Evolutionary conservation across 495 filamentous ascomycete genomes (phyloP).

Genomic region (Trichoderma virens): DNA sequence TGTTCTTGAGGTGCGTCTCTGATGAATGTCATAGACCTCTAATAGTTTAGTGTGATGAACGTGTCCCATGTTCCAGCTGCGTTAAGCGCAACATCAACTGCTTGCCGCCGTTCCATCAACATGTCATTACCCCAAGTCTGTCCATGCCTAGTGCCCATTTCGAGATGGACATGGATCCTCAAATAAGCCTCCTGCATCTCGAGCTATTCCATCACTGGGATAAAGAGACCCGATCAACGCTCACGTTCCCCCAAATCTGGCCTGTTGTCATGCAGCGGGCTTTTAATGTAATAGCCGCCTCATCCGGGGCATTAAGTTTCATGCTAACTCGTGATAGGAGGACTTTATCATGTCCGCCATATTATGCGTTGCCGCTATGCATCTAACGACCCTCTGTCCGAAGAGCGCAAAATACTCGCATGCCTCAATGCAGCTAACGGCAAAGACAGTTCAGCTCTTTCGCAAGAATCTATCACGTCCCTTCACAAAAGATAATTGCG

Average conservation of each 20-base stretch:
- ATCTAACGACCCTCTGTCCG: constrained; percentile 11
- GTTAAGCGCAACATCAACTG: constrained; percentile 13
- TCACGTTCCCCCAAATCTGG: constrained; percentile 15
- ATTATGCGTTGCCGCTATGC: constrained; percentile 12
- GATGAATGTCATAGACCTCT: background rate
- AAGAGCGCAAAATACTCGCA: background rate
- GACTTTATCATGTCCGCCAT: constrained; percentile 13
- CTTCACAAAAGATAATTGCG: background rate
- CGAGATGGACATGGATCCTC: background rate
- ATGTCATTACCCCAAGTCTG: background rate
- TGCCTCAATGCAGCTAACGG: background rate
- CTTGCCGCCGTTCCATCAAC: background rate
- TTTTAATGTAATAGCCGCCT: constrained; percentile 11
- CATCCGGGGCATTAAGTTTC: background rate
- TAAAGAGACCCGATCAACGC: constrained; percentile 10
- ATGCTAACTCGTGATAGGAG: background rate
- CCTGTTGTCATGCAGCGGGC: constrained; percentile 12
- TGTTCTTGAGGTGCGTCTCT: background rate
- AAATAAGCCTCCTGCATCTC: constrained; percentile 13
- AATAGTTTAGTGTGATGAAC: constrained; percentile 13
- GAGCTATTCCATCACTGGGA: constrained; percentile 15
- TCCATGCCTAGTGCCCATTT: background rate
- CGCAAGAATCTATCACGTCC: background rate
- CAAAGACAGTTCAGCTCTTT: background rate
- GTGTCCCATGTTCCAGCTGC: constrained; percentile 12